Evolutionary conservation across 2,329 filamentous ascomycete genomes (phyloP), one percentile per base, ranked within the genome.

Genomic region (Stachybotrys elegans): DNA sequence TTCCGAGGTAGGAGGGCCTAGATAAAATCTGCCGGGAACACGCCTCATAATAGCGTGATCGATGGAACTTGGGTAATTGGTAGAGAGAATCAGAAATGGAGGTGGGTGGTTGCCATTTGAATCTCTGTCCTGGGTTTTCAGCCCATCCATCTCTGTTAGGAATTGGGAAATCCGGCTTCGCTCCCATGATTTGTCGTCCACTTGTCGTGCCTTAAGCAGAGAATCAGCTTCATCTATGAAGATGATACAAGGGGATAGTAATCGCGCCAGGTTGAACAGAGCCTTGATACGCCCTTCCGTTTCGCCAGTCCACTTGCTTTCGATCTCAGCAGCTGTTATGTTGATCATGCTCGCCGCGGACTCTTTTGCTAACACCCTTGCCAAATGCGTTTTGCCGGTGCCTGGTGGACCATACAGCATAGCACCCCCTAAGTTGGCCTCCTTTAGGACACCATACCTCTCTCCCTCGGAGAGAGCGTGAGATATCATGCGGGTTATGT

Each of bases 11-110:
- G 25, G 25, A 8, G 14, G 8, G 25, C 25, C 25, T 29, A 29
- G 9, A 14, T 29, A 14, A 8, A 29, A 14, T 14, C 8, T 29
- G 25, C 70, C 60, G 2, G 73, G 73, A 4, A 75, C 61, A 42
- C 74, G 71, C 16, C 74, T 68, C 19, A 77, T 63, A 17, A 75
- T 67, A 4, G 73, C 74, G 36, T 73, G 68, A 40, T 63, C 59
- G 3, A 63, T 48, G 32, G 62, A 59, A 12, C 43, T 46, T 1
- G 58, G 60, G 20, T 53, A 50, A 25, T 62, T 63, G 12, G 59
- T 61, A 5, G 60, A 58, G 2, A 55, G 42, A 6, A 62, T 38
- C 2, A 63, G 40, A 42, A 60, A 58, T 2, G 57, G 52, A 4
- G 36, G 9, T 7, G 4, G n/a, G n/a, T n/a, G n/a, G n/a, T n/a